Evolutionary conservation across 2,329 filamentous ascomycete species (phyloP).

Genomic region (Neurospora sp.): DNA sequence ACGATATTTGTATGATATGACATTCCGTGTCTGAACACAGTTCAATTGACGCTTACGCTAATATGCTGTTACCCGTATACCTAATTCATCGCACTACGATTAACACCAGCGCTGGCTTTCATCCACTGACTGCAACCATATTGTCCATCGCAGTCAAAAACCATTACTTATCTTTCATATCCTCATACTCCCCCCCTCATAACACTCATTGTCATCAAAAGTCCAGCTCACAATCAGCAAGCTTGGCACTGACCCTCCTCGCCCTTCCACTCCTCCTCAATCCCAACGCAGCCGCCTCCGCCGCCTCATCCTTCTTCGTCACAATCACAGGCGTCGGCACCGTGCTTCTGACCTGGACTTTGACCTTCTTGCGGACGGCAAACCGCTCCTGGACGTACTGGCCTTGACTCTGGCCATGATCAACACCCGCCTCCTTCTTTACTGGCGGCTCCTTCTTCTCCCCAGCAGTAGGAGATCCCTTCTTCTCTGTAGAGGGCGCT

Average conservation of each 20-base stretch:
- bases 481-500: neutral
- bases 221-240: neutral
- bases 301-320: neutral
- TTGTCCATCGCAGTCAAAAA: neutral
- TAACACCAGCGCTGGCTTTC: neutral
- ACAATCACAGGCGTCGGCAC: neutral
- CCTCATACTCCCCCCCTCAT: neutral
- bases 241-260: slow-evolving; percentile 14
- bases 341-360: neutral
- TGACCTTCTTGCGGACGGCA: neutral
- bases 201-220: neutral
- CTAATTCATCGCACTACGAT: neutral
- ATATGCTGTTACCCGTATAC: neutral
- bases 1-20: neutral
- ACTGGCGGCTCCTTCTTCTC: neutral
- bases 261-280: slow-evolving; percentile 16
- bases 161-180: neutral
- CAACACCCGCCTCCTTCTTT: neutral
- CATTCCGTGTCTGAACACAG: neutral
- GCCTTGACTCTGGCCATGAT: neutral
- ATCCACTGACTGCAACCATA: neutral
- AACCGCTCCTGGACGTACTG: neutral
- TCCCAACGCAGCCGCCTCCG: neutral
- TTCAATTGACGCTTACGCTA: neutral
- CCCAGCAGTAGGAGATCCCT: neutral